Conservation (phyloP, 192 early-diverging fungal species). For the Backusella mclennaniae region DNA sequence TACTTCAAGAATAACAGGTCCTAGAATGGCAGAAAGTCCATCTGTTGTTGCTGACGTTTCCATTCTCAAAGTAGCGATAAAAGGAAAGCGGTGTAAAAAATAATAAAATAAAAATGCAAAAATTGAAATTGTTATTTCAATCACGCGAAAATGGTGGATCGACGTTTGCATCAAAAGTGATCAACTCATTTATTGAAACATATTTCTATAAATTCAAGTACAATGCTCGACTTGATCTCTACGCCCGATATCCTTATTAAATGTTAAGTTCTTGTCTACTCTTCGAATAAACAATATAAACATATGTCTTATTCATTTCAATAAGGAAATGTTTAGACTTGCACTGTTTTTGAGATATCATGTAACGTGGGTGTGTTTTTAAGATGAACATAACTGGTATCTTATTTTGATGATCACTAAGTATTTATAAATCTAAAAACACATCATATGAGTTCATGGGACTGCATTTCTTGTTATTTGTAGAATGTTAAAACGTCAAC, state of each 20-base stretch:
- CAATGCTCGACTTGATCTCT: no score
- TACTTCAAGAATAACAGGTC: constrained; percentile 50
- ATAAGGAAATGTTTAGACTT: neutral
- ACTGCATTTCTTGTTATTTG: neutral
- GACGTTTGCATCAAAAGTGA: no score
- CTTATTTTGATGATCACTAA: neutral
- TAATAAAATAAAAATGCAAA: neutral
- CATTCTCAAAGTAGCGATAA: neutral
- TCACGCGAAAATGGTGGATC: neutral
- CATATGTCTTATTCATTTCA: neutral
- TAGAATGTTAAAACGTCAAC: neutral
- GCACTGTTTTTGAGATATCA: neutral
- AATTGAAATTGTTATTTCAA: neutral
- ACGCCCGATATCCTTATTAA: no score
- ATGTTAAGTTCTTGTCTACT: no score
- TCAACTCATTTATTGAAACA: no score
- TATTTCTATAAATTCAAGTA: no score
- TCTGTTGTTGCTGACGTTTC: constrained; percentile 15
- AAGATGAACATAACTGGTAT: neutral
- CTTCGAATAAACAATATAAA: no score
- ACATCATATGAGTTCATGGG: neutral
- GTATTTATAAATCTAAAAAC: neutral
- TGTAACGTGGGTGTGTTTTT: neutral
- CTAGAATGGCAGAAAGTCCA: constrained; percentile 43
- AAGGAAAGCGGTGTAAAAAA: neutral